Conservation (phyloP, 768 basidiomycete genomes). For the Thelephora aurantiotincta region DNA sequence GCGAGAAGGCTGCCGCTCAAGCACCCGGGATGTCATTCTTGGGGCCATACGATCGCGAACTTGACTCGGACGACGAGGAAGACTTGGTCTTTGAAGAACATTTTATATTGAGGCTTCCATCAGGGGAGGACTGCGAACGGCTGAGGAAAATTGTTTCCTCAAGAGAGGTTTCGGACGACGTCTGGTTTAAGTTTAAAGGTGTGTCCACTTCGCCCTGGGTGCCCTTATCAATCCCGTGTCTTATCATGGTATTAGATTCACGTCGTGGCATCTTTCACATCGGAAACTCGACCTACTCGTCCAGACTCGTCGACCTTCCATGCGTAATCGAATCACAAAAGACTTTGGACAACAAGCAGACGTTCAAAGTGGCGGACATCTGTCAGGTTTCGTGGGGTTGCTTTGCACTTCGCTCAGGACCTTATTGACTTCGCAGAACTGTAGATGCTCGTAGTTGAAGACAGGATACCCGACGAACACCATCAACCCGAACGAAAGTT, state of each 20-base stretch:
- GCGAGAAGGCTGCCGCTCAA: conserved; percentile 68
- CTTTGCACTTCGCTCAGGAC: conserved; percentile 6
- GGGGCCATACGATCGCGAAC: conserved; percentile 84
- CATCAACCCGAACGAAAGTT: conserved; percentile 49
- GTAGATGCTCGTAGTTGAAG: conserved; percentile 87
- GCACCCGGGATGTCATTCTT: conserved; percentile 81
- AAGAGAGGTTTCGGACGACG: conserved; percentile 68
- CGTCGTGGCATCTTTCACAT: conserved; percentile 84
- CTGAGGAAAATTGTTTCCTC: conserved; percentile 70
- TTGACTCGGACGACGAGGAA: conserved; percentile 83
- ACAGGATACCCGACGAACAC: conserved; percentile 61
- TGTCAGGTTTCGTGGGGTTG: conserved; percentile 53
- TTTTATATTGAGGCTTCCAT: conserved; percentile 82
- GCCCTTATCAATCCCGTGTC: neutral
- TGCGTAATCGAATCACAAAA: conserved; percentile 92
- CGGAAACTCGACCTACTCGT: conserved; percentile 63
- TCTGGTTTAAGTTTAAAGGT: conserved; percentile 98
- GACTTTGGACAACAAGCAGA: conserved; percentile 88
- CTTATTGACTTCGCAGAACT: neutral
- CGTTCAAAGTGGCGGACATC: conserved; percentile 98
- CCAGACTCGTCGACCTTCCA: conserved; percentile 93
- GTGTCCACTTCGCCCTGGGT: conserved; percentile 1
- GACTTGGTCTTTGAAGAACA: conserved; percentile 95
- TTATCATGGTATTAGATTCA: conserved; percentile 43
- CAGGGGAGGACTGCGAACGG: conserved; percentile 68